Base-by-base conservation (phyloP, 345 rosid genomes). In the Microcos paniculata region DNA sequence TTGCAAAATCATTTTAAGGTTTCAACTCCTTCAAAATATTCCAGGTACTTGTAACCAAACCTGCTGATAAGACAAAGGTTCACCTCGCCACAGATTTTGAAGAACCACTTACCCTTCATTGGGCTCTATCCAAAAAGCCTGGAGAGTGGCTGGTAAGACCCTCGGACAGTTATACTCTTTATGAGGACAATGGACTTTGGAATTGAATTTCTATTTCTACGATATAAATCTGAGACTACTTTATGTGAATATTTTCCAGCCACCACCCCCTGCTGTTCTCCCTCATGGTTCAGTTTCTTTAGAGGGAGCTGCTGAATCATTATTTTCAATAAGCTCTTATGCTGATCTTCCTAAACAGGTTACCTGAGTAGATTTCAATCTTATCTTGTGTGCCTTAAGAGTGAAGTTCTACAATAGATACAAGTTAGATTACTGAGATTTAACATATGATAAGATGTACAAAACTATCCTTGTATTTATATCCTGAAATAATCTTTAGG, bases 91-190 rank as follows among this genome's bases (percentile, higher is more conserved):
- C 97, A 24, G 92, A 93, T 84, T 81, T 85, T 76, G 84, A 78
- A 78, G 95, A 91, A 72, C 94, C 95, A 24, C 73, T 91, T 71
- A 84, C 87, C 62, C 89, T 93, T 82, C 99, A 92, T 83, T 96
- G 99, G 99, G 99, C 95, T 80, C 85, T 96, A 84, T 94, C 99
- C 69, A 87, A 84, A 77, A 87, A 75, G 31, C 85, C 78, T 73
- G 93, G 94, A 84, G 97, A 96, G 84, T 96, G 99, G 99, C 77
- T 81, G 97, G 99, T 96, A 88, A 90, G 94, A 67, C 80, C 55
- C 43, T 67, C 43, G 30, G 70, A 43, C 76, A 68, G 35, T 46
- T 72, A 46, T 6, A 4, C 24, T 74, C 59, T 61, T 59, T 2
- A 51, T 51, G 48, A 51, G 70, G 66, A 31, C 38, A 19, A 72